Evolutionary conservation across 192 early-diverging fungal species (phyloP).

Genomic region (Mortierella claussenii): DNA sequence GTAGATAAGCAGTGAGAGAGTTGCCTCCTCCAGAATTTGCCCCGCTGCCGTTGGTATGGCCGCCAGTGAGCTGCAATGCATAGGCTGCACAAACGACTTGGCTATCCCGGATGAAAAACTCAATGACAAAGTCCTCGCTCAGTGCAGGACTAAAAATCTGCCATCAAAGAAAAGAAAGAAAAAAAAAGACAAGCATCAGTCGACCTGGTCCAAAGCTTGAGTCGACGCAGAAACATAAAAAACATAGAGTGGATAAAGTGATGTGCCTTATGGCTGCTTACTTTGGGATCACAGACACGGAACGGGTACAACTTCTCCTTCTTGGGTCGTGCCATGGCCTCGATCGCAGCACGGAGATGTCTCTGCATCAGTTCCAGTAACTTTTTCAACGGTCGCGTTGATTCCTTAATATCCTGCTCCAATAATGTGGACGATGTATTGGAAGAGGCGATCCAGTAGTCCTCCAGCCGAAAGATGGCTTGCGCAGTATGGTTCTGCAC

Average conservation of each 20-base stretch:
- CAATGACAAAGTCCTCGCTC: slow-evolving; percentile 51
- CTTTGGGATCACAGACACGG: slow-evolving; percentile 48
- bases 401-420: slow-evolving; percentile 16
- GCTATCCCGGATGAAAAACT: slow-evolving; percentile 43
- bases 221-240: neutral
- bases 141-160: slow-evolving; percentile 52
- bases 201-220: too few relatives aligned
- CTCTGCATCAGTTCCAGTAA: slow-evolving; percentile 26
- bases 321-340: slow-evolving; percentile 41
- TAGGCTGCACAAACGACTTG: slow-evolving; percentile 49
- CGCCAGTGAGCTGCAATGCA: slow-evolving; percentile 38
- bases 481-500: slow-evolving; percentile 38
- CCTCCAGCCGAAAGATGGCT: slow-evolving; percentile 23
- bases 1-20: slow-evolving; percentile 15
- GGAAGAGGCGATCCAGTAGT: slow-evolving; percentile 22
- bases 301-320: slow-evolving; percentile 48
- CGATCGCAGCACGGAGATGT: slow-evolving; percentile 40
- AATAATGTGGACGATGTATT: neutral
- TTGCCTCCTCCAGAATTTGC: slow-evolving; percentile 15
- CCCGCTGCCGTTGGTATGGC: neutral
- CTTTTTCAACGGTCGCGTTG: slow-evolving; percentile 21
- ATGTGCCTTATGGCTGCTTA: neutral
- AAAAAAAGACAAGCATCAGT: neutral
- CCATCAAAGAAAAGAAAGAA: neutral
- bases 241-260: neutral